These are phyloP conservation scores for Trifolium dubium DNA, from an alignment of 306 rosid genomes.

Conservation along the genomic window DNA sequence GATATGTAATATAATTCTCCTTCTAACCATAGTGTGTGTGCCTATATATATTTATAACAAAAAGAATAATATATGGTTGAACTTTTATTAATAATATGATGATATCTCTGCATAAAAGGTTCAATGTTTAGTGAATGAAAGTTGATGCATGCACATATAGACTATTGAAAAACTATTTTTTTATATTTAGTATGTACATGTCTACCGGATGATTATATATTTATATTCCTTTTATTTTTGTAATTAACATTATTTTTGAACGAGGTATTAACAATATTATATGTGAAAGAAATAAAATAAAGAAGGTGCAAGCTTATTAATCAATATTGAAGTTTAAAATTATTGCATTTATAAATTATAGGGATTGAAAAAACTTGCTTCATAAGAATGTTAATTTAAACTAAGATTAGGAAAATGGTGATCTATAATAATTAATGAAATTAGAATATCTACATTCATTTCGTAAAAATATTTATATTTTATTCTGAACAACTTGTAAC, in stretches of 20 bases:
- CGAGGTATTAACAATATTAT: no score
- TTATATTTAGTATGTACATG: no score
- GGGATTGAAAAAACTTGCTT: background rate
- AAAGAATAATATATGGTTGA: background rate
- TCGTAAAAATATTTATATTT: background rate
- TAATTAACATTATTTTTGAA: no score
- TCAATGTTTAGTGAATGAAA: background rate
- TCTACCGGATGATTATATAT: no score
- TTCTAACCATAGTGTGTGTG: background rate
- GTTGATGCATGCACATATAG: background rate
- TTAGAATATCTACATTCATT: background rate
- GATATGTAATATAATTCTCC: background rate
- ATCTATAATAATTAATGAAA: background rate
- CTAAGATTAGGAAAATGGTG: background rate
- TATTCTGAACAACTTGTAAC: no score
- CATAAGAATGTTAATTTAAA: background rate
- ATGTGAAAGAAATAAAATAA: background rate
- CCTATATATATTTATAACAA: background rate
- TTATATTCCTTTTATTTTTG: no score
- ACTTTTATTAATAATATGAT: background rate
- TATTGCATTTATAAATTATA: background rate
- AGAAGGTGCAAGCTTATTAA: background rate
- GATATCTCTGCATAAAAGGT: background rate
- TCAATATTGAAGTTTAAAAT: background rate
- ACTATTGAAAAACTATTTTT: background rate